A percentile compares a stretch with the other conserved stretches of the same genome.
Evolutionary conservation across 2,329 filamentous ascomycete species (phyloP).

Genomic region (Westerdykella sp.): DNA sequence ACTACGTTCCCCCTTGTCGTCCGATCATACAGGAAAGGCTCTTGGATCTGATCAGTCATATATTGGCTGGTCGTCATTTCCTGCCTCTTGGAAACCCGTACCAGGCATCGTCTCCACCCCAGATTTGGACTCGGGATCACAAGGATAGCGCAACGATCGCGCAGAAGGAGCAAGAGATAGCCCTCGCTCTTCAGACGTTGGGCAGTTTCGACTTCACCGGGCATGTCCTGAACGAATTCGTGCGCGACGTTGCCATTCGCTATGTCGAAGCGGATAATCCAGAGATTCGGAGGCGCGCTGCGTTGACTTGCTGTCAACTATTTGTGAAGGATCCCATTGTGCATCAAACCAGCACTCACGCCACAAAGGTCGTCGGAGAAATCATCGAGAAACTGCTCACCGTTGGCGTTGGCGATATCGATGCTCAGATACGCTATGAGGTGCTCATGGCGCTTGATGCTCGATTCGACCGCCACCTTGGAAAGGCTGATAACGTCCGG

Average conservation of each 20-base stretch:
- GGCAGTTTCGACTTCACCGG: conserved; percentile 93
- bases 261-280: conserved; percentile 96
- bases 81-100: conserved; percentile 86
- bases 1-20: conserved; percentile 94
- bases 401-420: conserved; percentile 84
- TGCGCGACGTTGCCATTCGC: conserved; percentile 94
- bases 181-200: conserved; percentile 85
- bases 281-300: conserved; percentile 87
- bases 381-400: conserved; percentile 96
- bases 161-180: conserved; percentile 75
- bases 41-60: conserved; percentile 88
- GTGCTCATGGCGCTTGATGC: conserved; percentile 85
- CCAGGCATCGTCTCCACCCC: conserved; percentile 73
- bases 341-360: conserved; percentile 94
- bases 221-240: conserved; percentile 95
- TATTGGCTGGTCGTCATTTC: conserved; percentile 87
- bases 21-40: conserved; percentile 88
- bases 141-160: conserved; percentile 80
- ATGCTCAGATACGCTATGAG: conserved; percentile 80
- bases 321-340: conserved; percentile 97
- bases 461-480: conserved; percentile 93
- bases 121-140: conserved; percentile 78
- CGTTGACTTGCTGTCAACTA: conserved; percentile 93
- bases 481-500: conserved; percentile 93
- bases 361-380: conserved; percentile 93